phyloP scores from a whole-genome alignment of 441 rosid genomes.

The Brassica hybrid region DNA sequence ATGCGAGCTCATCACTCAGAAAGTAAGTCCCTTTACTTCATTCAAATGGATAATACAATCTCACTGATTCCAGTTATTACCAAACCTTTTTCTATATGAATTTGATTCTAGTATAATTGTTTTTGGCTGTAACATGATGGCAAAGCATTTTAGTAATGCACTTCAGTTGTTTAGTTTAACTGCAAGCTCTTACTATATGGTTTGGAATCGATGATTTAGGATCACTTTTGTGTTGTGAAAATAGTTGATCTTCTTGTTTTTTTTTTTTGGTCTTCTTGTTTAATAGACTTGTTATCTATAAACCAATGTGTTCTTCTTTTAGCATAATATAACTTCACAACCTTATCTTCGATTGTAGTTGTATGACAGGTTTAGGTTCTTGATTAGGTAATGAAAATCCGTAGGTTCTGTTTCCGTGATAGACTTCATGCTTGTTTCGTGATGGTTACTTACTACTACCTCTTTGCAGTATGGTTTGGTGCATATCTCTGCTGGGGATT shows the following conservation, averaged over 20 bases:
- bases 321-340: not conserved
- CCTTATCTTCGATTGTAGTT: not conserved
- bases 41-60: not conserved
- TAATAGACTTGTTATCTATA: not conserved
- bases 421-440: constrained; percentile 6
- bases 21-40: constrained; percentile 47
- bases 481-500: constrained; percentile 94
- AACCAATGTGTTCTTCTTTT: not conserved
- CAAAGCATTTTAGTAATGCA: no score
- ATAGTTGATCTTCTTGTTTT: no score
- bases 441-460: constrained; percentile 1
- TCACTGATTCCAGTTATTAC: not conserved
- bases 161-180: not conserved
- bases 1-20: constrained; percentile 84
- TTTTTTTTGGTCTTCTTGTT: not conserved
- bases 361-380: not conserved
- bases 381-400: no score
- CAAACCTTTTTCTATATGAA: not conserved
- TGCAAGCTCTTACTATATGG: not conserved
- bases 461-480: constrained; percentile 85
- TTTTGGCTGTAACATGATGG: not conserved
- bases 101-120: no score
- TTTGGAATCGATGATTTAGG: not conserved
- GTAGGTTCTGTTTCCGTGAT: constrained; percentile 12
- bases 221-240: not conserved